Evolutionary conservation across 306 rosid species (phyloP).

Genomic region (Albizia julibrissin): DNA sequence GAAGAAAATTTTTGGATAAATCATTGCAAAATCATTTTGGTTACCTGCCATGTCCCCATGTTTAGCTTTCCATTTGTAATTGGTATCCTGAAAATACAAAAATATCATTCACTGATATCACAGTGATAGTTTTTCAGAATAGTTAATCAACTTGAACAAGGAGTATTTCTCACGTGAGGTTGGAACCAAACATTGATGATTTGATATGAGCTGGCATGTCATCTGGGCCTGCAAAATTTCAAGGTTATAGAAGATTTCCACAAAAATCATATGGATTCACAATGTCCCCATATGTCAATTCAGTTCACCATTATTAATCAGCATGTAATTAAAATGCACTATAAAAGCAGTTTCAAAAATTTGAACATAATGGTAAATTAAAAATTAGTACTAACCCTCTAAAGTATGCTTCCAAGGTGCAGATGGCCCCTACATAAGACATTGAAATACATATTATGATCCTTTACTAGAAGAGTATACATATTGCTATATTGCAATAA

Average conservation of each 20-base stretch:
- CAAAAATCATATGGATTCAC: background rate
- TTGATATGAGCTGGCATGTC: conserved; percentile 99
- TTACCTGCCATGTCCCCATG: conserved; percentile 99
- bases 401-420: conserved; percentile 96
- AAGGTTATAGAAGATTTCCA: conserved; percentile 17
- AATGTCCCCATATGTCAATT: background rate
- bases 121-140: conserved; percentile 21
- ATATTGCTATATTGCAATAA: background rate
- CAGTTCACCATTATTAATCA: background rate
- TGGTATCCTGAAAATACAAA: conserved; percentile 67
- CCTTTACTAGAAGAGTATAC: background rate
- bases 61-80: conserved; percentile 90
- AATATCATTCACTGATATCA: conserved; percentile 11
- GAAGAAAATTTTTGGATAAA: conserved; percentile 1
- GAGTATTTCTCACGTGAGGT: conserved; percentile 61
- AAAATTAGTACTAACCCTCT: conserved; percentile 60
- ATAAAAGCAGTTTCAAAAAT: background rate
- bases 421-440: conserved; percentile 61
- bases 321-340: background rate
- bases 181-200: conserved; percentile 92
- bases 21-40: conserved; percentile 8
- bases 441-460: background rate
- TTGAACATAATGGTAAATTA: background rate
- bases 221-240: conserved; percentile 71
- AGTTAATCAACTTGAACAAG: conserved; percentile 19